Conservation (phyloP, 2,329 filamentous ascomycete genomes). For the Aureobasidium sp. region DNA sequence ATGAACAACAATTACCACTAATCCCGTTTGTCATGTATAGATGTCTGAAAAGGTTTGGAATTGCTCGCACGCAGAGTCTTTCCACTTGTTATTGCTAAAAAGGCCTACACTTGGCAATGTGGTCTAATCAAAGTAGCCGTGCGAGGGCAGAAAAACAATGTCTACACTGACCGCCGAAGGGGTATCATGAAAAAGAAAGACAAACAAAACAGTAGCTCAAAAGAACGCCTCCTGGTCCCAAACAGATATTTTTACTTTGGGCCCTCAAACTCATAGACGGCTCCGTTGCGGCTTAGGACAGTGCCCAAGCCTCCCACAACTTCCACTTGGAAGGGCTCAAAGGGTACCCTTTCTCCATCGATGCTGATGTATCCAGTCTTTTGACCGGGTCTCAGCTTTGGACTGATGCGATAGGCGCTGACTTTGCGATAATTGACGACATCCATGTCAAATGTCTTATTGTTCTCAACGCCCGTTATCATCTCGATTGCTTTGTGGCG, state of each 20-base stretch:
- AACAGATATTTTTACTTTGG: background rate
- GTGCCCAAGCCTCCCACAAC: constrained; percentile 75
- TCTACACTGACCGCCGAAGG: background rate
- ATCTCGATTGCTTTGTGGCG: constrained; percentile 60
- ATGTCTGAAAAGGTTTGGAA: too few species aligned
- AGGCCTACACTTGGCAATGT: background rate
- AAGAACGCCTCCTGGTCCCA: background rate
- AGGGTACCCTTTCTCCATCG: constrained; percentile 82
- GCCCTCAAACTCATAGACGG: constrained; percentile 58
- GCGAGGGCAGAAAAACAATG: background rate
- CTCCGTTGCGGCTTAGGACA: constrained; percentile 68
- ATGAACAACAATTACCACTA: too few species aligned
- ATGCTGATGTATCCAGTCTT: constrained; percentile 82
- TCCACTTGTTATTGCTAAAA: background rate
- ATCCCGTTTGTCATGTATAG: too few species aligned
- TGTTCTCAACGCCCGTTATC: constrained; percentile 63
- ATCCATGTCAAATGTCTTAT: constrained; percentile 71
- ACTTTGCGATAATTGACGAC: constrained; percentile 79
- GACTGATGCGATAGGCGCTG: constrained; percentile 77
- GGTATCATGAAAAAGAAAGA: background rate
- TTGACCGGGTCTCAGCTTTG: constrained; percentile 43
- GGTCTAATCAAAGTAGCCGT: background rate
- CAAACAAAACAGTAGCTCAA: background rate
- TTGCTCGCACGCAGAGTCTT: background rate
- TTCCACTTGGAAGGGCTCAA: constrained; percentile 86